Evolutionary conservation across 805 yeast genomes (phyloP), one percentile per base, ranked within the genome.

Genomic region (Lachancea kluyveri): DNA sequence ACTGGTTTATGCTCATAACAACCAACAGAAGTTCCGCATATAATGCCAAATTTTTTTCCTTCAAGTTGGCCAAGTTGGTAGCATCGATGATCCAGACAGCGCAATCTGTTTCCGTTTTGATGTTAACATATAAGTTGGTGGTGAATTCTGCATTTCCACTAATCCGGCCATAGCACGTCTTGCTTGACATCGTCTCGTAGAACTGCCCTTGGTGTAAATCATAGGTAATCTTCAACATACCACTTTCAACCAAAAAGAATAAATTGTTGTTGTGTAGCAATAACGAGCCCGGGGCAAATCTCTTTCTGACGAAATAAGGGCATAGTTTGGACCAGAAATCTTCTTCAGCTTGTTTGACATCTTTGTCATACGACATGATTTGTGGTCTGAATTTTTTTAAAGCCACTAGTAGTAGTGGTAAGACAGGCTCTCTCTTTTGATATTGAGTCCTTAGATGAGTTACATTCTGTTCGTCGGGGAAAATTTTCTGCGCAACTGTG

Each of bases 21-120:
- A 86, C 72, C 26, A 66, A 61, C 28, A 76, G 54, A 24, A 87
- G 57, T 50, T 87, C 95, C 24, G 73, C 69, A 43, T 73, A 81
- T 7, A 82, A 52, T 19, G 64, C 70, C 4, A 57, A 52, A 17
- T 84, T 76, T 14, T 70, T 67, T 9, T 56, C 41, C 45, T 65
- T 59, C 46, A 86, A 52, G 27, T 58, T 62, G 2, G 57, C 52
- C 39, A 83, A 56, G 6, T 64, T 58, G 1, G 57, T 60, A 17
- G 60, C 54, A 18, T 74, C 69, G 26, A 88, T 57, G 27, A 71
- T 64, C 95, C 96, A 87, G 2, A 82, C 65, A 7, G 72, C 68
- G 2, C 81, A 64, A 31, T 77, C 82, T 18, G 65, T 67, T 30
- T 79, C 86, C 1, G 81, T 74, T 5, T 63, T 58, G 33, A 77